Conservation (phyloP, 352 stramenopile genomes). For the Phytopythium kandeliae region DNA sequence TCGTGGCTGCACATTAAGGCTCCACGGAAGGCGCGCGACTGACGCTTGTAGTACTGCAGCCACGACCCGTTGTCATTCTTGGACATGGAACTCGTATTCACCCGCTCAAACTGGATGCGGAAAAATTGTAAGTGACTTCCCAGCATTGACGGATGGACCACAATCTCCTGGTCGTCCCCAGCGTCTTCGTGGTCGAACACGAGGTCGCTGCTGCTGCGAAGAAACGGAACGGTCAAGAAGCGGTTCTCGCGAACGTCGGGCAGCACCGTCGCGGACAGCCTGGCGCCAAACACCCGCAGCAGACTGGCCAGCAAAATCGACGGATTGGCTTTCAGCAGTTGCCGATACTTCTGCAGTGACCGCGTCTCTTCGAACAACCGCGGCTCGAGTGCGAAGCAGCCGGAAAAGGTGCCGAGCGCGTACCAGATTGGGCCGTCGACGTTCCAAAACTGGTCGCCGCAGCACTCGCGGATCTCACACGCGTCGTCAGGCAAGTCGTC, state of each 20-base stretch:
- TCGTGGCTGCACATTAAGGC: constrained; percentile 10
- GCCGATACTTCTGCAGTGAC: constrained; percentile 40
- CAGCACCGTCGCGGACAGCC: constrained; percentile 42
- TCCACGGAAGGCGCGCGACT: constrained; percentile 22
- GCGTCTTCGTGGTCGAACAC: constrained; percentile 47
- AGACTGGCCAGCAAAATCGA: constrained; percentile 53
- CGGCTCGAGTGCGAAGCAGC: constrained; percentile 44
- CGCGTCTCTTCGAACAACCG: constrained; percentile 12
- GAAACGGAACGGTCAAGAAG: constrained; percentile 50
- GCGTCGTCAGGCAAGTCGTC: constrained; percentile 22
- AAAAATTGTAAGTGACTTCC: constrained; percentile 56
- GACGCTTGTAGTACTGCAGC: constrained; percentile 18
- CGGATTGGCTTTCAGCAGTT: constrained; percentile 45
- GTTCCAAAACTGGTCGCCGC: constrained; percentile 68
- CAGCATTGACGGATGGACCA: constrained; percentile 31
- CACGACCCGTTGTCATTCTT: constrained; percentile 6
- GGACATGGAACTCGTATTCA: constrained; percentile 21
- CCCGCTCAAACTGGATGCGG: constrained; percentile 35
- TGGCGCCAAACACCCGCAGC: constrained; percentile 45
- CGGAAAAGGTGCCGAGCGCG: constrained; percentile 50
- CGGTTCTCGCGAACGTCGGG: constrained; percentile 49
- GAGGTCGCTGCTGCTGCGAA: constrained; percentile 44
- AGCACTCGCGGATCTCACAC: constrained; percentile 30
- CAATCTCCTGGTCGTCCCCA: constrained; percentile 40
- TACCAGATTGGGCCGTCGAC: constrained; percentile 62